These are phyloP conservation scores for Trypanosomatidae sp. DNA, from an alignment of 208 protist species.

Conservation along the genomic window DNA sequence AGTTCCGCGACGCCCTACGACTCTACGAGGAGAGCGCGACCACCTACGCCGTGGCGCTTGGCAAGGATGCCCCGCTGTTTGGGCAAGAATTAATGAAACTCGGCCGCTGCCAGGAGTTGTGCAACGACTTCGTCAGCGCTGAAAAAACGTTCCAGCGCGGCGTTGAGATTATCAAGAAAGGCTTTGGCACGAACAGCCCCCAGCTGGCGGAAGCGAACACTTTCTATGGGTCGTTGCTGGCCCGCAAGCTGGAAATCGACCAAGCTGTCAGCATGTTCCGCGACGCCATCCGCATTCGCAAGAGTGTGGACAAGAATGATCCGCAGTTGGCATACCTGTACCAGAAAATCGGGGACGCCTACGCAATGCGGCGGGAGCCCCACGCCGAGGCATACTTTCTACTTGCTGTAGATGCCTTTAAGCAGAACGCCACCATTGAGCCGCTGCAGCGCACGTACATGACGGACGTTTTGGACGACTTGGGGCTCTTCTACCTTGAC, in stretches of 20 bases:
- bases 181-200: constrained; percentile 58
- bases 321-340: constrained; percentile 87
- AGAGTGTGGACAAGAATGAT: constrained; percentile 58
- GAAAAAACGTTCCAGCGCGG: constrained; percentile 75
- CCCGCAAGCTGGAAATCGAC: constrained; percentile 68
- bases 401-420: constrained; percentile 76
- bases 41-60: constrained; percentile 69
- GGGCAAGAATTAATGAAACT: constrained; percentile 84
- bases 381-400: constrained; percentile 91
- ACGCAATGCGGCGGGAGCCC: constrained; percentile 73
- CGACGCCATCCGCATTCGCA: constrained; percentile 77
- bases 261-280: constrained; percentile 57
- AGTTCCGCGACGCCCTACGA: constrained; percentile 78
- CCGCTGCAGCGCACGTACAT: constrained; percentile 85
- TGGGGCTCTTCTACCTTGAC: constrained; percentile 88
- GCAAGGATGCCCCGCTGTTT: constrained; percentile 74
- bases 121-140: constrained; percentile 58
- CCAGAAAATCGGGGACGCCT: constrained; percentile 86
- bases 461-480: constrained; percentile 88
- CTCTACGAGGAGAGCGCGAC: constrained; percentile 83
- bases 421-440: constrained; percentile 73
- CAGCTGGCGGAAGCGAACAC: constrained; percentile 81
- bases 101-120: constrained; percentile 79
- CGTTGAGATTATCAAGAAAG: constrained; percentile 61
- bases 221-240: constrained; percentile 72